Conservation (phyloP, 805 yeast genomes). For the Vanderwaltozyma tropicalis region DNA sequence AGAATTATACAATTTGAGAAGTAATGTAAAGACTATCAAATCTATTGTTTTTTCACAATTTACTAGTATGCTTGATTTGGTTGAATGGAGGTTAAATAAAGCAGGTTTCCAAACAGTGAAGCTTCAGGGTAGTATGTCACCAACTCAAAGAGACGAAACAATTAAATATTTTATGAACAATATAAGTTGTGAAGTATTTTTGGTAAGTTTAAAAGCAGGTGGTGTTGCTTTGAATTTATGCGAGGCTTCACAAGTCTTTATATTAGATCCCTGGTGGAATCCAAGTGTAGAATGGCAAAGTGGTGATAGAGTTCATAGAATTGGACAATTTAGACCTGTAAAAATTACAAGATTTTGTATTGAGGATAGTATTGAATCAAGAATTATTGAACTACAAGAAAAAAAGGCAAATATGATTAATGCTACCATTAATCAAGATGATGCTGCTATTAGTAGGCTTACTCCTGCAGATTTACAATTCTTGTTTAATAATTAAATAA, state of each 20-base stretch:
- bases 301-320: conserved; percentile 96
- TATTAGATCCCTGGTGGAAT: conserved; percentile 99
- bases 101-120: conserved; percentile 95
- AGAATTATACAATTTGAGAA: conserved; percentile 76
- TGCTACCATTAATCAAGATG: conserved; percentile 91
- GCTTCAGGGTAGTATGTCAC: conserved; percentile 94
- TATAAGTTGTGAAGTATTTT: conserved; percentile 82
- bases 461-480: conserved; percentile 94
- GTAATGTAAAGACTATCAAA: conserved; percentile 81
- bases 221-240: conserved; percentile 95
- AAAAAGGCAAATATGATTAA: conserved; percentile 97
- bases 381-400: conserved; percentile 91
- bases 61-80: conserved; percentile 90
- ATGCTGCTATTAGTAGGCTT: conserved; percentile 75
- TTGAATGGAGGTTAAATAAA: conserved; percentile 88
- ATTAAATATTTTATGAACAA: conserved; percentile 88
- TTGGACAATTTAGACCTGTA: conserved; percentile 92
- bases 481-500: conserved; percentile 72
- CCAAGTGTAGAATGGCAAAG: conserved; percentile 98
- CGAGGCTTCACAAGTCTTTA: conserved; percentile 93
- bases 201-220: conserved; percentile 94
- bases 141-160: conserved; percentile 85
- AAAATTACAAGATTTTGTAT: conserved; percentile 85
- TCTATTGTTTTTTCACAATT: conserved; percentile 96
- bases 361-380: conserved; percentile 92